Base-by-base conservation (phyloP, 768 basidiomycete species). In the Fibroporia radiculosa region DNA sequence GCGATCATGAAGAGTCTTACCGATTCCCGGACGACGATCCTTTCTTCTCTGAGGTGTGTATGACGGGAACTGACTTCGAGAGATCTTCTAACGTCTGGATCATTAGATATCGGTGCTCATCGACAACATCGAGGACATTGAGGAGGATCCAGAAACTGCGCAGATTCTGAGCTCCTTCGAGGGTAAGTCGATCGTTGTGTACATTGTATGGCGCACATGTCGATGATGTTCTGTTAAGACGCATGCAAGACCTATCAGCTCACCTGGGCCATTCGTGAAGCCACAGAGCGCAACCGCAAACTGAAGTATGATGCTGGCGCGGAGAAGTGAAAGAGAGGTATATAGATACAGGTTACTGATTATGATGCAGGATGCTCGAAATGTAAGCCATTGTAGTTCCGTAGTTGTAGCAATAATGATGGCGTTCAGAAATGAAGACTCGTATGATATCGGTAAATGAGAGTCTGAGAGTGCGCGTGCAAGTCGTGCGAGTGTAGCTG, bases 181-280 rank as follows among this genome's bases (percentile, higher is more conserved):
- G 64, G 93, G 92, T 83, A 53, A 53, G 63, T 62, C 19, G 8
- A 27, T n/a, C n/a, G n/a, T n/a, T 4, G 3, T n/a, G 3, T 22
- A 0, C 16, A 16, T 2, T 26, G 25, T 1, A 6, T 10, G 18
- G 26, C 23, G 35, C 11, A 32, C 25, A 14, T 36, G 2, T 18
- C 28, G 10, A 24, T 44, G 34, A 41, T 26, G 27, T 11, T 52
- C 12, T 52, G 29, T 40, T 51, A 1, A 88, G 87, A 92, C 65
- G 91, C 91, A 33, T 84, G 82, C 55, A 81, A 76, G 65, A 85
- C 91, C 6, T 95, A 95, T 54, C 82, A 93, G 62, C 72, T 95
- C 49, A 93, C 91, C 19, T 95, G 92, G 92, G 89, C 91, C 23
- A 93, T 95, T 61, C 82, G 91, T 38, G 70, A 77, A 50, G 83